Evolutionary conservation across 2,329 filamentous ascomycete species (phyloP), one percentile per base, ranked within the genome.

Genomic region (Fusarium temperatum): DNA sequence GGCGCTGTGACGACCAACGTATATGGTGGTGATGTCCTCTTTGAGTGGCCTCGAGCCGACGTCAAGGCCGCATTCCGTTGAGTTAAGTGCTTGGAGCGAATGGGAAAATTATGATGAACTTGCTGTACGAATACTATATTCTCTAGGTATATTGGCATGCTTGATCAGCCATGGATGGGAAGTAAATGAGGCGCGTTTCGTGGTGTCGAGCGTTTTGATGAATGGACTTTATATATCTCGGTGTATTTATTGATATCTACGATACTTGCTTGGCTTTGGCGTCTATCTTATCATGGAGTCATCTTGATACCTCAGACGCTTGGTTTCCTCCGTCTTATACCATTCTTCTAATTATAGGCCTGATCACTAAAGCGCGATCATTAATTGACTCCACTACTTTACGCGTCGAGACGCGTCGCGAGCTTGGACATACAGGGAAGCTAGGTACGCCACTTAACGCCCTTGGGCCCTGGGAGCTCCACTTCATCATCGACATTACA

Each of bases 21-120:
- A 32, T 92, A 92, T 75, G 87, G 90, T 50, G 90, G 90, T 14
- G 90, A 92, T 77, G 86, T 91, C 45, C 79, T 89, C 72, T 91
- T 90, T 75, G 90, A 92, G 81, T 92, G 90, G 90, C 89, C 89
- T n/a, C 84, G 89, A 66, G 83, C 84, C 20, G 90, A 92, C 76
- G 89, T 91, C 47, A 89, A 89, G 83, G 83, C 84, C 62, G 89
- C 89, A 22, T 92, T 92, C 77, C 77, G 79, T 64, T 82, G 68
- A 69, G 36, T 54, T 32, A 17, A 38, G 30, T 45, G 69, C 54
- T 57, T 48, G 62, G 44, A 66, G 55, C 30, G 54, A 58, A 69
- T 53, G 68, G 58, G 72, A 64, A 75, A 20, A 69, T 36, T 64
- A 70, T 73, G 50, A 72, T 62, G 72, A 75, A 72, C 53, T 41